Conservation (phyloP, 371 early-diverging fungal genomes). For the Mucor velutinosus region DNA sequence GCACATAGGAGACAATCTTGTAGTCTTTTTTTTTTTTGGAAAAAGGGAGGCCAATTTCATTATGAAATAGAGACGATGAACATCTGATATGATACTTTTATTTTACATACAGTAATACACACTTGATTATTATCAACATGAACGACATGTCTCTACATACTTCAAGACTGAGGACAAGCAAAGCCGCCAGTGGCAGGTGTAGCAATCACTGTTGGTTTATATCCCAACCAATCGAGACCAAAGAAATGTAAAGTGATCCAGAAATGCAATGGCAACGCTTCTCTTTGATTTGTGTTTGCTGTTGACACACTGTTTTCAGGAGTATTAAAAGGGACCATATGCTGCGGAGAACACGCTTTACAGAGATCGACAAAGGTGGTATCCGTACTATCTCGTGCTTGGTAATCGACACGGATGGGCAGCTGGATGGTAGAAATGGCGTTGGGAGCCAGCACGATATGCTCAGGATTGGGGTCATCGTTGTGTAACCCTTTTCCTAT, state of each 20-base stretch:
- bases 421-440: slow-evolving; percentile 40
- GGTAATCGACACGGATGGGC: slow-evolving; percentile 41
- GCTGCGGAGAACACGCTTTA: slow-evolving; percentile 36
- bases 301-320: slow-evolving; percentile 8
- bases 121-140: neutral
- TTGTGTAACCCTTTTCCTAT: slow-evolving; percentile 40
- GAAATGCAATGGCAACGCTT: slow-evolving; percentile 42
- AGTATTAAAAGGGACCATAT: neutral
- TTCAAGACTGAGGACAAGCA: slow-evolving; percentile 38
- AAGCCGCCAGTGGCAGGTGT: slow-evolving; percentile 49
- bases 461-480: slow-evolving; percentile 23
- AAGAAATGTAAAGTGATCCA: slow-evolving; percentile 47
- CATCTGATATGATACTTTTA: neutral
- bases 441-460: slow-evolving; percentile 27
- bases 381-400: slow-evolving; percentile 45
- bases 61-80: too few species aligned
- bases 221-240: slow-evolving; percentile 42
- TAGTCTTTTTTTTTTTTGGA: too few species aligned
- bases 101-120: neutral
- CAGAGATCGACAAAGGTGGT: slow-evolving; percentile 38
- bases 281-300: slow-evolving; percentile 10
- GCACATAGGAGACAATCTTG: too few species aligned
- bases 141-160: neutral
- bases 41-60: too few species aligned
- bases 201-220: slow-evolving; percentile 45